A percentile compares a stretch with the other conserved stretches of the same genome.
These are phyloP conservation scores for Capsicum pubescens DNA, from an alignment of 257 asterid genomes.

Conservation along the genomic window DNA sequence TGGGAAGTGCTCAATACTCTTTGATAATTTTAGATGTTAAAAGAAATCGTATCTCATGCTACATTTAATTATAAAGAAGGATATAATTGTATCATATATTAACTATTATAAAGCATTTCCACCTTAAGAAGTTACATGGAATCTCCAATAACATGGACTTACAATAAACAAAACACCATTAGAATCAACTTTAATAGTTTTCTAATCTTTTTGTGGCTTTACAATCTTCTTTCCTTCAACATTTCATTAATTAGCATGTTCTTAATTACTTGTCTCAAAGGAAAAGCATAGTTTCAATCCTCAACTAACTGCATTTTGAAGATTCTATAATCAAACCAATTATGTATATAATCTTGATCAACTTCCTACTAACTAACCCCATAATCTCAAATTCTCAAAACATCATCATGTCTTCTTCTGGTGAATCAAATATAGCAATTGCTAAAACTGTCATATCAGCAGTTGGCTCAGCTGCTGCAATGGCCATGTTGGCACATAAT, in stretches of 20 bases:
- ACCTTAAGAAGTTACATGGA: too few species aligned
- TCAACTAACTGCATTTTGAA: not conserved
- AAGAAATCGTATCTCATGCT: too few species aligned
- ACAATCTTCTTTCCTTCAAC: not conserved
- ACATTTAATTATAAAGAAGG: too few species aligned
- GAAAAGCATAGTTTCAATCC: not conserved
- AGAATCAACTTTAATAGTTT: not conserved
- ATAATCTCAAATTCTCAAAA: not conserved
- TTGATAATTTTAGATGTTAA: not conserved
- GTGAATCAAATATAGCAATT: not conserved
- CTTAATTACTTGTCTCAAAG: not conserved
- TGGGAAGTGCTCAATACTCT: not conserved
- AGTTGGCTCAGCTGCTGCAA: not conserved
- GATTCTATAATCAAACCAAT: not conserved
- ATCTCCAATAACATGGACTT: too few species aligned
- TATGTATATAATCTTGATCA: not conserved
- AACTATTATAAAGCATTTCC: too few species aligned
- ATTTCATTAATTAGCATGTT: not conserved
- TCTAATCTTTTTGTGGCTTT: not conserved
- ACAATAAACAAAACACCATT: too few species aligned
- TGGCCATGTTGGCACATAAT: not conserved
- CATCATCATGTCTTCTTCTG: not conserved
- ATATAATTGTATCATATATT: too few species aligned
- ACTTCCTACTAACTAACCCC: not conserved
- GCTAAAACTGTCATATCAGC: not conserved